These are phyloP conservation scores for Phycomyces blakesleeanus DNA, from an alignment of 192 early-diverging fungal genomes.

Conservation along the genomic window DNA sequence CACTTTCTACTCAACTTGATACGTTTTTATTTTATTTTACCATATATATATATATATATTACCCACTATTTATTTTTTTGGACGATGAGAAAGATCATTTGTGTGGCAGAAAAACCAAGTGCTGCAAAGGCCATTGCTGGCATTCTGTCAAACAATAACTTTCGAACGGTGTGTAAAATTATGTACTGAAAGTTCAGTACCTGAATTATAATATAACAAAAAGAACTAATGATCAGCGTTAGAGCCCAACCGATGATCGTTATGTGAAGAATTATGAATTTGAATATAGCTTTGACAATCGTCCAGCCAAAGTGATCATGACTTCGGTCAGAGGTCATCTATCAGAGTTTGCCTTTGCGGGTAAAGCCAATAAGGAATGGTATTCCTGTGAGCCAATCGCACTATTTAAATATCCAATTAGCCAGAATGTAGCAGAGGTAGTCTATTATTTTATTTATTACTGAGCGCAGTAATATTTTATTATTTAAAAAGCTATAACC, in stretches of 20 bases:
- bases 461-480: no score
- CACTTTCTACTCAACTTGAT: background rate
- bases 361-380: conserved; percentile 58
- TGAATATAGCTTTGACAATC: conserved; percentile 50
- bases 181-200: background rate
- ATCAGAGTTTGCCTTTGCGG: conserved; percentile 61
- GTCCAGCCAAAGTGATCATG: conserved; percentile 65
- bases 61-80: background rate
- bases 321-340: conserved; percentile 85
- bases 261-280: conserved; percentile 86
- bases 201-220: background rate
- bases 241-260: conserved; percentile 46
- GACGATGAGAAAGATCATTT: conserved; percentile 52
- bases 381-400: conserved; percentile 42
- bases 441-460: no score
- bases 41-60: no score
- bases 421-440: conserved; percentile 53
- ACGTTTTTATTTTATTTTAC: background rate
- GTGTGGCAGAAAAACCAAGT: conserved; percentile 94
- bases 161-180: conserved; percentile 26
- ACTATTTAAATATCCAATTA: conserved; percentile 68
- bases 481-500: no score
- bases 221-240: background rate
- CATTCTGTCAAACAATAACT: conserved; percentile 63
- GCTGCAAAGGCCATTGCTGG: conserved; percentile 78